A percentile compares a stretch with the other conserved stretches of the same genome.
Evolutionary conservation across 148 eudicot genomes (phyloP).

Genomic region (Salicornia ramosissima): DNA sequence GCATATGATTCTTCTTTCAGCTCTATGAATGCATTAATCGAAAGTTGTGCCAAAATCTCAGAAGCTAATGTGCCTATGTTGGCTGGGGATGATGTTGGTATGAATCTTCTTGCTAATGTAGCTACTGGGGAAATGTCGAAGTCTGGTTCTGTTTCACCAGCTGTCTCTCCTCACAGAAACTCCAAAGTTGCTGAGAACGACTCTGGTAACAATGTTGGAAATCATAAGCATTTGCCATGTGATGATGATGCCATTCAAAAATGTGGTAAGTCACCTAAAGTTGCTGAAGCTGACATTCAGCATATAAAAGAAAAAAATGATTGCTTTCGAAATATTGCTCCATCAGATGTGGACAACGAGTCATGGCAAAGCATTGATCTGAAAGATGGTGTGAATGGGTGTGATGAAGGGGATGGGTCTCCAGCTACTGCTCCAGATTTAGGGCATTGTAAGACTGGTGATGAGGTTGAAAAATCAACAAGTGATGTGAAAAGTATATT

Average conservation of each 20-base stretch:
- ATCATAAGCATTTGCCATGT: slow-evolving; percentile 19
- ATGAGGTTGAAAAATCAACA: slow-evolving; percentile 25
- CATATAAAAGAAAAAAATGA: slow-evolving; percentile 17
- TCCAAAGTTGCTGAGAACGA: slow-evolving; percentile 26
- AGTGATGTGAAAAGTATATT: slow-evolving; percentile 25
- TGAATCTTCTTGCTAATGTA: slow-evolving; percentile 93
- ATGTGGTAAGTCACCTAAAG: background rate
- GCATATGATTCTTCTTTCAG: slow-evolving; percentile 51
- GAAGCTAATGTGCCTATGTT: slow-evolving; percentile 47
- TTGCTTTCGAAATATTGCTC: background rate
- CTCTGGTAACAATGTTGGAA: slow-evolving; percentile 19
- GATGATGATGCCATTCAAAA: slow-evolving; percentile 15
- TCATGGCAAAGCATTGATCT: no score
- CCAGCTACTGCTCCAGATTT: slow-evolving; percentile 23
- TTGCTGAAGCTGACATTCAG: slow-evolving; percentile 25
- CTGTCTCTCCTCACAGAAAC: slow-evolving; percentile 44
- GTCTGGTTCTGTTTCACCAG: slow-evolving; percentile 43
- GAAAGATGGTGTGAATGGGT: background rate
- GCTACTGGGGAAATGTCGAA: slow-evolving; percentile 79
- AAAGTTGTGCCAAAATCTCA: slow-evolving; percentile 79
- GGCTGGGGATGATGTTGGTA: slow-evolving; percentile 77
- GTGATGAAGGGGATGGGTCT: slow-evolving; percentile 33
- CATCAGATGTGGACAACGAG: background rate
- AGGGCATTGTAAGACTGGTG: slow-evolving; percentile 5
- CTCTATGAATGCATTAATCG: slow-evolving; percentile 82